Evolutionary conservation across 2,329 filamentous ascomycete species (phyloP).

Genomic region (Penicillium sp.): DNA sequence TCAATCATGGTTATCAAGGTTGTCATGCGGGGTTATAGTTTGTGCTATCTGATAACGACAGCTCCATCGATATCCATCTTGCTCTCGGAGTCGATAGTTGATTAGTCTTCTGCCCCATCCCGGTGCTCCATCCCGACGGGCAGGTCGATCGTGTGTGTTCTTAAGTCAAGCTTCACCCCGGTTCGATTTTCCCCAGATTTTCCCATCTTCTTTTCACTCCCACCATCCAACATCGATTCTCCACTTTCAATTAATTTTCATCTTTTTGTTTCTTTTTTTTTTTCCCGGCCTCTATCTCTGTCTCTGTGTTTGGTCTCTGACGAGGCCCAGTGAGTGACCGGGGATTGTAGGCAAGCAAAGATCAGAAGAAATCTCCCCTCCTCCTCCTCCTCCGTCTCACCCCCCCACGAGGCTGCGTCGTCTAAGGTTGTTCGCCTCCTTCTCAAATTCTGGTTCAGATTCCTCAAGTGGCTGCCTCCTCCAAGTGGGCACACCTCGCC

Average conservation of each 20-base stretch:
- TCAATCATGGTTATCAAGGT: slow-evolving; percentile 1
- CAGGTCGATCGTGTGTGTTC: too few species aligned
- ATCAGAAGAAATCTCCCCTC: not conserved
- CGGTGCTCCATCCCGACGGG: too few species aligned
- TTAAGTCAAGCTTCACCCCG: not conserved
- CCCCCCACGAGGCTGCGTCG: too few species aligned
- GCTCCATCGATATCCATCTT: not conserved
- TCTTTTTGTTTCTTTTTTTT: not conserved
- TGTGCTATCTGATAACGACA: not conserved
- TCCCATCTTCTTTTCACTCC: not conserved
- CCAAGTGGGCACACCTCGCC: too few species aligned
- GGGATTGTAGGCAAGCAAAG: too few species aligned
- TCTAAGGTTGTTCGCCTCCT: not conserved
- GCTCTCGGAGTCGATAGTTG: not conserved
- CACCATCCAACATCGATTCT: not conserved
- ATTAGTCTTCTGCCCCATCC: too few species aligned
- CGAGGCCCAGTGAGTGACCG: too few species aligned
- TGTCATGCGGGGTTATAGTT: slow-evolving; percentile 14
- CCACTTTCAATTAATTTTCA: not conserved
- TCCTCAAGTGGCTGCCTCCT: too few species aligned
- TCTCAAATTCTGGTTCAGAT: not conserved
- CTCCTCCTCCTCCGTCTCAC: not conserved
- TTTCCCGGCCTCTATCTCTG: not conserved
- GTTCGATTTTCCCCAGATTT: not conserved
- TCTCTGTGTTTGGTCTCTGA: too few species aligned